A percentile compares a stretch with the other conserved stretches of the same genome.
Evolutionary conservation across 1,284 basidiomycete genomes (phyloP).

Genomic region (Agaricales sp.): DNA sequence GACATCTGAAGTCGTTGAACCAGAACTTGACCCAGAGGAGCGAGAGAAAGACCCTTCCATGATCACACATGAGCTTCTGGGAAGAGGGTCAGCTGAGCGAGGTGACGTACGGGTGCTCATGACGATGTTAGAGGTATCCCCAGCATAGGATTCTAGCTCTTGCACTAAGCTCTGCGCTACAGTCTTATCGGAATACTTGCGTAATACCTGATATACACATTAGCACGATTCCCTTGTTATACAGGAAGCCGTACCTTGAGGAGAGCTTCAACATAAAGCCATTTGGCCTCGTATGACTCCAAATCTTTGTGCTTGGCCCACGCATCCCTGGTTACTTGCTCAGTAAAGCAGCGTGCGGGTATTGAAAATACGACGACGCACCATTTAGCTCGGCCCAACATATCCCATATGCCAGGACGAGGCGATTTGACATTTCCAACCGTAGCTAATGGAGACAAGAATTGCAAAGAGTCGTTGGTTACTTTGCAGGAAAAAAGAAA

Average conservation of each 20-base stretch:
- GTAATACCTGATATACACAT: constrained; percentile 46
- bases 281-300: constrained; percentile 74
- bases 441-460: constrained; percentile 48
- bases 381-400: constrained; percentile 94
- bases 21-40: constrained; percentile 48
- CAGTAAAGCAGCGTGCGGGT: constrained; percentile 1
- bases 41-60: constrained; percentile 37
- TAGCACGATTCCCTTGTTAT: constrained; percentile 2
- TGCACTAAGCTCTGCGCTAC: constrained; percentile 65
- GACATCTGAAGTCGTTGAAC: constrained; percentile 43
- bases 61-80: no score
- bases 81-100: no score
- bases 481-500: constrained; percentile 8
- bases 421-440: constrained; percentile 75
- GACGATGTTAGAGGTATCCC: constrained; percentile 58
- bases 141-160: constrained; percentile 77
- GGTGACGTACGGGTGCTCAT: constrained; percentile 54
- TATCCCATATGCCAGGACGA: constrained; percentile 85
- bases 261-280: constrained; percentile 82
- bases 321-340: constrained; percentile 65
- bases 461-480: constrained; percentile 8
- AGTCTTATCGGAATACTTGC: constrained; percentile 78
- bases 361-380: constrained; percentile 26
- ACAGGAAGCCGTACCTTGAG: constrained; percentile 48
- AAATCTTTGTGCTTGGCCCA: constrained; percentile 89